Evolutionary conservation across 2,329 filamentous ascomycete genomes (phyloP), one percentile per base, ranked within the genome.

Genomic region (Chrysoporthe deuterocubensis): DNA sequence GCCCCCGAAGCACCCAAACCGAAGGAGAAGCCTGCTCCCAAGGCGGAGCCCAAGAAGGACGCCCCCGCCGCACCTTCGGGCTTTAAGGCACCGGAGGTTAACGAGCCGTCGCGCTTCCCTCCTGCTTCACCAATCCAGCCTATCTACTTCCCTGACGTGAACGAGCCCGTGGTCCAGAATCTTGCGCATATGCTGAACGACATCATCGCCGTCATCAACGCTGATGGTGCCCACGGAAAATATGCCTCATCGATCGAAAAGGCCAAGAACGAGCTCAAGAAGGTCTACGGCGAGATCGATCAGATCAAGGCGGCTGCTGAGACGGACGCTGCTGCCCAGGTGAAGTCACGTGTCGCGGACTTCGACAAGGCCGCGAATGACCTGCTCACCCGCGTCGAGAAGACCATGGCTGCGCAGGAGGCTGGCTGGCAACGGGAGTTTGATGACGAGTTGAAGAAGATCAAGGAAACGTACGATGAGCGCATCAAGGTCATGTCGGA

Each of bases 151-250:
- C 85, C 88, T 65, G 87, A 93, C 74, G 93, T 92, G 64, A 88
- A 90, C 69, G 95, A 98, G 77, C 92, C 93, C 40, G 87, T 97
- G 46, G 92, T 98, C 32, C 94, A 97, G 80, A 93, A 98, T 75
- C 85, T 99, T 6, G 93, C 97, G 69, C 95, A 93, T 82, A 95
- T 97, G 81, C 86, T 99, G 74, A 99, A 99, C 81, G 93, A 97
- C 79, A 91, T 99, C 74, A 97, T 99, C 76, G 90, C 92, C 9
- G 93, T 96, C 59, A 90, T 97, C 77, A 97, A 97, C 78, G 92
- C 92, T 67, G 95, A 97, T 77, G 88, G 90, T 70, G 88, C 92
- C 67, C 88, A 90, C 71, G 86, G 86, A 73, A 93, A 91, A 78
- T 97, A 96, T 80, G 89, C 88, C 64, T 86, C 87, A 2, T 90